Percentiles rank a stretch among this genome's conserved stretches.
Evolutionary conservation across 768 basidiomycete genomes (phyloP).

Genomic region (Gloeopeniophorella convolvens): DNA sequence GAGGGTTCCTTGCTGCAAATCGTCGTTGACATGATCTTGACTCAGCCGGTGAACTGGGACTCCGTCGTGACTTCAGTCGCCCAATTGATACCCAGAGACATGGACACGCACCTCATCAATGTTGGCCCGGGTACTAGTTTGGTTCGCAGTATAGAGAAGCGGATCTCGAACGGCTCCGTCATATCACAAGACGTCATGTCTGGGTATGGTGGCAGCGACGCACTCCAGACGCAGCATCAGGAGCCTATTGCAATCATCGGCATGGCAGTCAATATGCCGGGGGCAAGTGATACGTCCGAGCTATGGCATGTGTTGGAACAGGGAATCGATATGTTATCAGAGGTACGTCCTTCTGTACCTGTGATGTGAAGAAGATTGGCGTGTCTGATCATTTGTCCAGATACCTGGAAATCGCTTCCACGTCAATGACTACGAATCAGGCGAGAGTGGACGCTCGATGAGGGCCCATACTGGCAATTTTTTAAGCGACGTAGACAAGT

Average conservation of each 20-base stretch:
- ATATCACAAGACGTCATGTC: slow-evolving; percentile 3
- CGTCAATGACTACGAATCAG: slow-evolving; percentile 33
- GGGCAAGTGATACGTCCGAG: slow-evolving; percentile 39
- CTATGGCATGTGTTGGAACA: slow-evolving; percentile 57
- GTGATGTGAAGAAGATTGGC: neutral
- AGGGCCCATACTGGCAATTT: slow-evolving; percentile 60
- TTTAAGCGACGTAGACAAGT: slow-evolving; percentile 46
- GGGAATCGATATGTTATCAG: slow-evolving; percentile 48
- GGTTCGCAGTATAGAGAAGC: slow-evolving; percentile 34
- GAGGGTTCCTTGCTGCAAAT: slow-evolving; percentile 9
- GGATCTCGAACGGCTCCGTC: slow-evolving; percentile 24
- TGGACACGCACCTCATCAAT: slow-evolving; percentile 37
- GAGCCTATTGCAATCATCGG: slow-evolving; percentile 65
- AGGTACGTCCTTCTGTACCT: slow-evolving; percentile 34
- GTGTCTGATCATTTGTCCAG: slow-evolving; percentile 30
- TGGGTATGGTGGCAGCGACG: neutral
- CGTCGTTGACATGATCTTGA: slow-evolving; percentile 19
- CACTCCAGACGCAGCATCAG: slow-evolving; percentile 26
- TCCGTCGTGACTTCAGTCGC: slow-evolving; percentile 28
- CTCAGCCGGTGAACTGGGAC: slow-evolving; percentile 38
- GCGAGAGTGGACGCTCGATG: slow-evolving; percentile 35
- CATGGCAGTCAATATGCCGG: slow-evolving; percentile 56
- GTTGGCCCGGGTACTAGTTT: slow-evolving; percentile 43
- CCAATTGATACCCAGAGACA: slow-evolving; percentile 21
- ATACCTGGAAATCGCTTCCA: slow-evolving; percentile 57